Evolutionary conservation across 768 basidiomycete genomes (phyloP), one percentile per base, ranked within the genome.

Genomic region (Termitomyces sp.): DNA sequence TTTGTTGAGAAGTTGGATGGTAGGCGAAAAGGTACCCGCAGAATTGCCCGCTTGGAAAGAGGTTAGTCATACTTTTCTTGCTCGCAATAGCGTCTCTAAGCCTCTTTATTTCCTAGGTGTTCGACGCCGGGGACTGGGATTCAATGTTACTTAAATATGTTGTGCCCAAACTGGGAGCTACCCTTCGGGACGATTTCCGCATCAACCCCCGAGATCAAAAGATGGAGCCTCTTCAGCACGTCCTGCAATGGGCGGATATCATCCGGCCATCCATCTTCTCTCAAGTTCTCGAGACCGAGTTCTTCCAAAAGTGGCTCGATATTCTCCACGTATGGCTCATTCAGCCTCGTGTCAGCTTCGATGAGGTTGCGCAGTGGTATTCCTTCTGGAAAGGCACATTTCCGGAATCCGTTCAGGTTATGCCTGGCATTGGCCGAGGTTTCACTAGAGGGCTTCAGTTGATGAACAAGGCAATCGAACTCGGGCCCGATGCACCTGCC

Each of bases 221-320:
- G 64, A 89, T 98, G 86, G 77, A 77, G 23, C 90, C 95, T 0
- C 77, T 99, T 45, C 76, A 86, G 19, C 77, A 78, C 52, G 90
- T 94, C 17, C 76, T 98, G 43, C 76, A 77, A 1, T 99, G 97
- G 97, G 76, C 79, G 11, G 69, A 75, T 32, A 77, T 92, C 54
- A 77, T 98, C 35, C 87, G 91, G 8, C 71, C 84, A 0, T 85
- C 89, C 4, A 82, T 96, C 59, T 80, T 97, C 65, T 80, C 86
- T 1, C 91, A 95, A 66, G 75, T 99, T 12, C 74, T 99, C 60
- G 92, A 96, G 69, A 80, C 82, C 5, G 93, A 94, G 65, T 96
- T 98, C 77, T 98, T 98, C 81, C 92, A 94, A 4, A 96, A 97
- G 68, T 99, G 95, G 95, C 78, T 98, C 58, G 89, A 94, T 48